Conservation (phyloP, 805 yeast species). For the Myxozyma kluyveri region DNA sequence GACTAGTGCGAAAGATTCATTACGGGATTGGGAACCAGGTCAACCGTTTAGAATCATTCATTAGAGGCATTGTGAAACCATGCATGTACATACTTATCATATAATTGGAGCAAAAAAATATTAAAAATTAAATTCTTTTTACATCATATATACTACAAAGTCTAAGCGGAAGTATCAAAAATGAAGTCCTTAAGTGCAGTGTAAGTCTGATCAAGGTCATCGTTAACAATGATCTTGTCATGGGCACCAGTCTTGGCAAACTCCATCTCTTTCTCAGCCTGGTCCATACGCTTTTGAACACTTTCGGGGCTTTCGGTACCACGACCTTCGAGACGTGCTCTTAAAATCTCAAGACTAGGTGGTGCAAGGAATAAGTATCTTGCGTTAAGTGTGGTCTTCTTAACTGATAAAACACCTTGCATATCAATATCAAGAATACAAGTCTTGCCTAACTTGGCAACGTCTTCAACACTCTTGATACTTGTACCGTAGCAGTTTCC, state of each 20-base stretch:
- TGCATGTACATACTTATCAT: background rate
- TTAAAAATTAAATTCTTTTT: background rate
- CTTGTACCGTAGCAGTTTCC: slow-evolving; percentile 98
- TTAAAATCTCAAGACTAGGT: slow-evolving; percentile 79
- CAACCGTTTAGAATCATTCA: slow-evolving; percentile 30
- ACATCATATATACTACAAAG: background rate
- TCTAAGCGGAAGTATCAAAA: slow-evolving; percentile 40
- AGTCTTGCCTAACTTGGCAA: slow-evolving; percentile 52
- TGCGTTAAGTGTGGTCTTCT: slow-evolving; percentile 76
- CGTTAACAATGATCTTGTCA: slow-evolving; percentile 84
- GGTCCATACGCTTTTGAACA: slow-evolving; percentile 74
- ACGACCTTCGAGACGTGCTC: slow-evolving; percentile 73
- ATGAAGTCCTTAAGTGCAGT: slow-evolving; percentile 74
- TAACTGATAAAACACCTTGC: slow-evolving; percentile 97
- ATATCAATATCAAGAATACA: slow-evolving; percentile 96
- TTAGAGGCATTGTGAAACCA: slow-evolving; percentile 5
- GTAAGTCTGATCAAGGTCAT: slow-evolving; percentile 87
- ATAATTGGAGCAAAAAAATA: background rate
- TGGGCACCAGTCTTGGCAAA: slow-evolving; percentile 86
- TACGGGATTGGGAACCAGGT: slow-evolving; percentile 48
- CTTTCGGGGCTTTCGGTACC: slow-evolving; percentile 94
- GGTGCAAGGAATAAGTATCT: slow-evolving; percentile 86
- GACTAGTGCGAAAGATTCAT: slow-evolving; percentile 69
- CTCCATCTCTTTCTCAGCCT: slow-evolving; percentile 86
- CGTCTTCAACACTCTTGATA: slow-evolving; percentile 77